phyloP scores from a whole-genome alignment of 2,329 filamentous ascomycete species.

The Fusarium sp. region DNA sequence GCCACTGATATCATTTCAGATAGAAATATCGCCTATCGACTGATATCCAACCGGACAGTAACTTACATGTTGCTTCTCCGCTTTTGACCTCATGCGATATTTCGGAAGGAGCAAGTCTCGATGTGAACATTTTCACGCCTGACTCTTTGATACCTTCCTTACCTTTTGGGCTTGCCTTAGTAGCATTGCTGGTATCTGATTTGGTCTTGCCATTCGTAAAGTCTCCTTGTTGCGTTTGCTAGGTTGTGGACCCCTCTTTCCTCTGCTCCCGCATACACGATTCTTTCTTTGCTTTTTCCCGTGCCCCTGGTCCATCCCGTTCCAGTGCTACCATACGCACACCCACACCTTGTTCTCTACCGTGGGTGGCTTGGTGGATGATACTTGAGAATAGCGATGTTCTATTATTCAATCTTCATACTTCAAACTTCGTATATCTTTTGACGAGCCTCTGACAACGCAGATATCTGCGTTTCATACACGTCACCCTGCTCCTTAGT shows the following conservation, averaged over 20 bases:
- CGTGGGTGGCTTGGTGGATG: background rate
- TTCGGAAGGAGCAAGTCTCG: constrained; percentile 1
- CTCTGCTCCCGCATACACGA: constrained; percentile 38
- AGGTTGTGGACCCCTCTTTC: constrained; percentile 24
- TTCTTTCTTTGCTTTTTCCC: constrained; percentile 36
- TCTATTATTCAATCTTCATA: background rate
- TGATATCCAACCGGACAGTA: background rate
- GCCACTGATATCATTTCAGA: constrained; percentile 14
- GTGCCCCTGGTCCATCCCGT: constrained; percentile 32
- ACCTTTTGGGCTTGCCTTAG: background rate
- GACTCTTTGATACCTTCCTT: background rate
- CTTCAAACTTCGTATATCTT: background rate
- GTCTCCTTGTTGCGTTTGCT: background rate
- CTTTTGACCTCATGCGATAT: constrained; percentile 27
- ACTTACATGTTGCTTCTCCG: constrained; percentile 3
- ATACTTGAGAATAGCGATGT: background rate
- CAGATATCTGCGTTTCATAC: constrained; percentile 15
- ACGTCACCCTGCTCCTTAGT: constrained; percentile 23
- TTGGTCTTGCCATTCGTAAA: background rate
- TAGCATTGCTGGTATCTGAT: background rate
- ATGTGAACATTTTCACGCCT: constrained; percentile 25
- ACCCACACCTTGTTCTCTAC: background rate
- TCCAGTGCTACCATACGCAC: constrained; percentile 32
- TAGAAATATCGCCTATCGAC: background rate
- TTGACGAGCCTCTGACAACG: constrained; percentile 6